Evolutionary conservation across 2,329 filamentous ascomycete genomes (phyloP).

Genomic region (Aspergillus pseudonomiae): DNA sequence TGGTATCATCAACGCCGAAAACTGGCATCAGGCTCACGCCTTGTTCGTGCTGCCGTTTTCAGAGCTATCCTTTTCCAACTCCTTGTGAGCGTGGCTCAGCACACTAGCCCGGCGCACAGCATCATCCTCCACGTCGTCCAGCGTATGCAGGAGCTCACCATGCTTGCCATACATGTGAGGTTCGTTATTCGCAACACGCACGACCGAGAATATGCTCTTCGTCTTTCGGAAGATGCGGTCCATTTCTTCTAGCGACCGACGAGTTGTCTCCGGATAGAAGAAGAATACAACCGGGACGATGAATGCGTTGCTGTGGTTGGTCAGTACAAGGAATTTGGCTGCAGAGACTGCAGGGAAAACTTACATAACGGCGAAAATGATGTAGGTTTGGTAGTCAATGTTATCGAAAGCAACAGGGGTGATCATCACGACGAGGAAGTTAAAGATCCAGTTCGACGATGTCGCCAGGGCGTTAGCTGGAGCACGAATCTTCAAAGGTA

Average conservation of each 20-base stretch:
- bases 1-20: not conserved
- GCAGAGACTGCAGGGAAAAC: conserved; percentile 18
- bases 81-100: conserved; percentile 24
- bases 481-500: conserved; percentile 60
- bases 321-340: conserved; percentile 11
- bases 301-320: conserved; percentile 49
- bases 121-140: conserved; percentile 50
- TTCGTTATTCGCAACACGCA: conserved; percentile 53
- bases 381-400: conserved; percentile 46
- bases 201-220: conserved; percentile 51
- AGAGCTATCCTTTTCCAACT: conserved; percentile 19
- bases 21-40: not conserved
- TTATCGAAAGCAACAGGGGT: conserved; percentile 63
- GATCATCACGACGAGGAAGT: conserved; percentile 70
- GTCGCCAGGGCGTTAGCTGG: conserved; percentile 67
- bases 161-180: conserved; percentile 62
- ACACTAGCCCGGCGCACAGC: conserved; percentile 37
- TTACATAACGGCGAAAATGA: conserved; percentile 59
- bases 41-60: conserved; percentile 21
- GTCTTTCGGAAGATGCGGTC: conserved; percentile 67
- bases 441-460: conserved; percentile 63
- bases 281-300: conserved; percentile 62
- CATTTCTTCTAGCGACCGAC: conserved; percentile 67
- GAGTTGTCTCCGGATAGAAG: conserved; percentile 64
- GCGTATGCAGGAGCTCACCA: conserved; percentile 59